Evolutionary conservation across 1,284 basidiomycete genomes (phyloP), one percentile per base, ranked within the genome.

Genomic region (Ceratobasidium sp.): DNA sequence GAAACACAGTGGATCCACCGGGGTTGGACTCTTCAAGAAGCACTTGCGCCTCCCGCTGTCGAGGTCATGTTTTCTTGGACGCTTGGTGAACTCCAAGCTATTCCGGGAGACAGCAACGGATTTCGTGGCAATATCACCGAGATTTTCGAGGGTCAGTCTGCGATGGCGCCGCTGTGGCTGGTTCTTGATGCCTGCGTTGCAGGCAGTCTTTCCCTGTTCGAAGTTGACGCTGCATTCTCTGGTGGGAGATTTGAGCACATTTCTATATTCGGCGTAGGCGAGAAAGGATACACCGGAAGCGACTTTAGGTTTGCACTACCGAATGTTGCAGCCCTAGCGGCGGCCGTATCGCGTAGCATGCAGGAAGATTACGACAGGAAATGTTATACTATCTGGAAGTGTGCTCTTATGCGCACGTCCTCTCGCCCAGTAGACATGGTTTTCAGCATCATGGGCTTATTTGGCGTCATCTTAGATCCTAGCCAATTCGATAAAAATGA

Each of bases 381-480:
- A 30, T 46, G 14, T 18, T 28, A 63, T 28, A 30, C 30, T 49
- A 13, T 63, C 43, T 63, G 61, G 61, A 46, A 49, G 26, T 63
- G 41, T 14, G 41, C 61, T 28, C 21, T 63, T 1, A 63, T 49
- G 61, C 61, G 61, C 43, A 30, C 61, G 46, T 38, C 46, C n/a
- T 38, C 30, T 26, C 30, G 41, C 41, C 61, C 61, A 23, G 41
- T n/a, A 8, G 61, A 63, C 28, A 63, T 46, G 61, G 41, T 49
- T 26, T 49, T 46, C 41, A 63, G 61, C 41, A 41, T 63, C 11
- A 63, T 63, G 61, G 61, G 61, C 16, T n/a, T 63, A 1, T 63
- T 63, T n/a, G 61, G 61, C 61, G 61, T 46, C 13, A 32, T 43
- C 14, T 23, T 63, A 8, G 35, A 63, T 47, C 55, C 55, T 4